These are phyloP conservation scores for Cornus controversa DNA, from an alignment of 148 eudicot genomes.

Conservation along the genomic window DNA sequence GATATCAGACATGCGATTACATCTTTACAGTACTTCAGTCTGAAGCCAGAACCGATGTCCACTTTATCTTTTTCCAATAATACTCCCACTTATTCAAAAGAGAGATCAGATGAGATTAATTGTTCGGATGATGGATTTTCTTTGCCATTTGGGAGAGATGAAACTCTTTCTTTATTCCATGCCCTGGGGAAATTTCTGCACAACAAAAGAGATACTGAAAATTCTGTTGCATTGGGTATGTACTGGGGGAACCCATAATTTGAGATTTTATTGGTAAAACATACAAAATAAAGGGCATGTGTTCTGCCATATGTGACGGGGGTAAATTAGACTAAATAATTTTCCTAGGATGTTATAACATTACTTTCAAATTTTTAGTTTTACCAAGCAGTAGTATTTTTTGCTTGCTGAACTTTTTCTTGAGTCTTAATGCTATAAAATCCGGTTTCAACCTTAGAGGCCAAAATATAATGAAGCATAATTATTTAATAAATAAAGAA, in stretches of 20 bases:
- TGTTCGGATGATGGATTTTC: conserved; percentile 30
- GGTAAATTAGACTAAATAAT: neutral
- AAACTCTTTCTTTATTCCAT: conserved; percentile 86
- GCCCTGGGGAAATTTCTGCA: conserved; percentile 97
- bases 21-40: conserved; percentile 78
- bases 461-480: neutral
- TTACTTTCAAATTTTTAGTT: neutral
- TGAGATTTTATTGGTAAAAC: neutral
- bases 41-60: conserved; percentile 41
- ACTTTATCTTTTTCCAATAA: conserved; percentile 28
- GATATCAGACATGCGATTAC: conserved; percentile 90
- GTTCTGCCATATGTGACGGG: neutral
- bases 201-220: conserved; percentile 80
- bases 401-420: neutral
- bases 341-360: neutral
- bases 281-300: neutral
- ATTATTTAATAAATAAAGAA: neutral
- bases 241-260: neutral
- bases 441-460: neutral
- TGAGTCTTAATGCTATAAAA: neutral
- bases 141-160: conserved; percentile 79
- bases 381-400: neutral
- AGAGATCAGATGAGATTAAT: conserved; percentile 23
- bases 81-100: conserved; percentile 31
- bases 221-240: conserved; percentile 48